Evolutionary conservation across 257 asterid species (phyloP).

Genomic region (Phtheirospermum japonicum): DNA sequence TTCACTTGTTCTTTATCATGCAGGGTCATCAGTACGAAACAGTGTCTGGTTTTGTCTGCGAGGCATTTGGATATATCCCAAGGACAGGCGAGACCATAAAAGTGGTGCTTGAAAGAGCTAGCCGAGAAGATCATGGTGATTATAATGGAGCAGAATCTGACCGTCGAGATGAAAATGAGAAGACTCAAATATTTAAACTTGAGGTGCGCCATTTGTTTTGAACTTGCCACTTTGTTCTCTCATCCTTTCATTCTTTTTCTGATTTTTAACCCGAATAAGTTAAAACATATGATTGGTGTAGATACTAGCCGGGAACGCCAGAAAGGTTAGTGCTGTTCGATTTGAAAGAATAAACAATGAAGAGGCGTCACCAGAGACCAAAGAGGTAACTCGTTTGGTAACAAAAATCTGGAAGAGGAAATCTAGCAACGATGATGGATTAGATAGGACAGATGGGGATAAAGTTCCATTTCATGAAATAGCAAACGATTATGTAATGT

Average conservation of each 20-base stretch:
- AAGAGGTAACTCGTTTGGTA: slow-evolving; percentile 49
- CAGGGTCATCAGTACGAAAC: slow-evolving; percentile 98
- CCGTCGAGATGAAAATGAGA: slow-evolving; percentile 50
- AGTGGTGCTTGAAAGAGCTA: slow-evolving; percentile 75
- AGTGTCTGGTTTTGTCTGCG: slow-evolving; percentile 95
- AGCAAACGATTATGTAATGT: slow-evolving; percentile 43
- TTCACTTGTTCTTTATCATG: slow-evolving; percentile 20
- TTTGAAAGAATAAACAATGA: slow-evolving; percentile 68
- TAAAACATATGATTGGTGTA: slow-evolving; percentile 32
- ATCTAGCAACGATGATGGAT: slow-evolving; percentile 41
- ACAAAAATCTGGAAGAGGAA: slow-evolving; percentile 75
- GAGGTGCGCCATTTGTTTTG: slow-evolving; percentile 52
- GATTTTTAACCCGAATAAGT: background rate
- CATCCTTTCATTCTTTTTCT: background rate
- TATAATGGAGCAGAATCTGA: slow-evolving; percentile 61
- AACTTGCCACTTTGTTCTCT: slow-evolving; percentile 1
- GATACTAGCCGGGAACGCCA: slow-evolving; percentile 95
- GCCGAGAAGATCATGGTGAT: slow-evolving; percentile 63
- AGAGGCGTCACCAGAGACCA: slow-evolving; percentile 42
- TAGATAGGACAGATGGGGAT: slow-evolving; percentile 35
- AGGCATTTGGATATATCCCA: slow-evolving; percentile 97
- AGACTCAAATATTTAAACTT: slow-evolving; percentile 77
- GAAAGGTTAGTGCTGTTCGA: slow-evolving; percentile 92
- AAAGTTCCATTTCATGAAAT: slow-evolving; percentile 36
- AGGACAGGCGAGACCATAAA: slow-evolving; percentile 91